Conservation (phyloP, 1,284 basidiomycete genomes). For the Tilletia walkeri region DNA sequence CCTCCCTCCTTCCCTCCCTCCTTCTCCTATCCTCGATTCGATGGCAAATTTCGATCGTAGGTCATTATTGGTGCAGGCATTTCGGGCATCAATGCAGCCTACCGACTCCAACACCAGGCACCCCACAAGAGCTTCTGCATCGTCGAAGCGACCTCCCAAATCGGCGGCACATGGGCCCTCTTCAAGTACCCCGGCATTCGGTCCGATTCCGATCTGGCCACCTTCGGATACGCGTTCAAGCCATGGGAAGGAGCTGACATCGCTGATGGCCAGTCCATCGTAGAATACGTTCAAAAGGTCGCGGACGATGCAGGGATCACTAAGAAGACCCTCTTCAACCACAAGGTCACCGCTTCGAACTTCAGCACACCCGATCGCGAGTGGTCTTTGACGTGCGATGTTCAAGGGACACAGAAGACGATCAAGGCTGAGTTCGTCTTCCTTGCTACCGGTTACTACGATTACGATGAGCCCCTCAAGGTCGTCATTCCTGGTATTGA, state of each 20-base stretch:
- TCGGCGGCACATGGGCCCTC: conserved; percentile 50
- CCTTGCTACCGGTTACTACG: conserved; percentile 50
- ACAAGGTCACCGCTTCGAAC: conserved; percentile 31
- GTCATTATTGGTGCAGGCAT: conserved; percentile 52
- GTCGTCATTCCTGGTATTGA: conserved; percentile 46
- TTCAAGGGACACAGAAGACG: conserved; percentile 28
- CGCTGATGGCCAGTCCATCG: conserved; percentile 45
- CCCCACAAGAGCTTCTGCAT: conserved; percentile 31
- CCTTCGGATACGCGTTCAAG: conserved; percentile 35
- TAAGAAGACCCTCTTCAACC: conserved; percentile 38
- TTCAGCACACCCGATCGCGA: conserved; percentile 37
- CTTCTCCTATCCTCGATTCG: too few species aligned
- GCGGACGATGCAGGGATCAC: conserved; percentile 44
- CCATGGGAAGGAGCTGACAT: conserved; percentile 44
- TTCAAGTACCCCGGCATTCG: conserved; percentile 43
- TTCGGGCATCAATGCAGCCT: conserved; percentile 53
- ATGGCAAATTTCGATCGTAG: too few species aligned
- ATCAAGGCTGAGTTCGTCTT: conserved; percentile 39
- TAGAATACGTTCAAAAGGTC: conserved; percentile 44
- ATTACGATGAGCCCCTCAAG: conserved; percentile 43
- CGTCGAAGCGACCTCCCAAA: conserved; percentile 33
- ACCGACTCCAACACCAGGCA: conserved; percentile 44
- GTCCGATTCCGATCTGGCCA: conserved; percentile 30
- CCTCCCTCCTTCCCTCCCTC: too few species aligned
- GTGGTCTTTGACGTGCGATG: conserved; percentile 38